Evolutionary conservation across 2,329 filamentous ascomycete species (phyloP).

Genomic region (Monosporascus sp.): DNA sequence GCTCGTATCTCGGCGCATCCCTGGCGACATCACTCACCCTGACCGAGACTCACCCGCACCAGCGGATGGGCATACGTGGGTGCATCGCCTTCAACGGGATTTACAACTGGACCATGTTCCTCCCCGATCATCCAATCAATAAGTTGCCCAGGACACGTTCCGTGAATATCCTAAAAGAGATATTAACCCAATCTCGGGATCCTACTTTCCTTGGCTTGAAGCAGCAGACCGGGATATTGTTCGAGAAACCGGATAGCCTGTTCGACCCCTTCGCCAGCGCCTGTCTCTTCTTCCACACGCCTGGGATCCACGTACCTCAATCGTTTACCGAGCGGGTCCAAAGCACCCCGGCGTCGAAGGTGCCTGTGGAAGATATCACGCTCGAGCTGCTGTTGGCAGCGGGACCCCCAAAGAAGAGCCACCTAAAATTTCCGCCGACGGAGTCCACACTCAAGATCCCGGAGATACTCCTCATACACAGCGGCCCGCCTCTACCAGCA

Average conservation of each 20-base stretch:
- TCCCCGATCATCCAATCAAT: constrained; percentile 47
- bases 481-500: constrained; percentile 22
- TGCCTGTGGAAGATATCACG: neutral
- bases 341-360: too few relatives aligned
- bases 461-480: constrained; percentile 43
- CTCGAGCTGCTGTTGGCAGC: neutral
- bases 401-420: constrained; percentile 19
- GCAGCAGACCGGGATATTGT: constrained; percentile 36
- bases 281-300: constrained; percentile 51
- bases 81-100: constrained; percentile 54
- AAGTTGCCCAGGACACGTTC: constrained; percentile 11
- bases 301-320: constrained; percentile 41
- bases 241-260: constrained; percentile 40
- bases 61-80: constrained; percentile 44
- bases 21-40: constrained; percentile 53
- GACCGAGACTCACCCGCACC: constrained; percentile 45
- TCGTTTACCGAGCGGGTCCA: constrained; percentile 35
- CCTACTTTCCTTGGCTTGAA: constrained; percentile 33
- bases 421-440: constrained; percentile 44
- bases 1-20: constrained; percentile 53
- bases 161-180: constrained; percentile 12
- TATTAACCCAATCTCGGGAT: constrained; percentile 19
- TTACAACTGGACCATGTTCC: constrained; percentile 60
- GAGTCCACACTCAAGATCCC: constrained; percentile 45
- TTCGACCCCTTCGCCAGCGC: constrained; percentile 59